These are phyloP conservation scores for Lenwebbia sp. DNA, from an alignment of 345 rosid genomes.

Conservation along the genomic window DNA sequence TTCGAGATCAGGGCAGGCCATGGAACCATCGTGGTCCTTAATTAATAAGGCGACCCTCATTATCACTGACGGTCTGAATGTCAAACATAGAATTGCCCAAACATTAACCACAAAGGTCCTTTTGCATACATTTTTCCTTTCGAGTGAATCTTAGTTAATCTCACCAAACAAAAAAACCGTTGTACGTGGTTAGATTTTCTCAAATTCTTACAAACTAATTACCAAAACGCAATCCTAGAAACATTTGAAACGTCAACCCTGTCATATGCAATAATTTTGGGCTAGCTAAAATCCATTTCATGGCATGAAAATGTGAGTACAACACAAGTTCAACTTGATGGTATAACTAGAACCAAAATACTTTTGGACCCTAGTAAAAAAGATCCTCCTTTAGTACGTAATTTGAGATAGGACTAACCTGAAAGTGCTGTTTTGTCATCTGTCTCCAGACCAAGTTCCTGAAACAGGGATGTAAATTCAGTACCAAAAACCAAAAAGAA, in stretches of 20 bases:
- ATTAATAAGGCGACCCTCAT: neutral
- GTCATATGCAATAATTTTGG: neutral
- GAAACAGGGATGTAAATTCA: conserved; percentile 12
- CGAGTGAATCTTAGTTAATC: neutral
- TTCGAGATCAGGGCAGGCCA: neutral
- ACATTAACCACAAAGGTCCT: neutral
- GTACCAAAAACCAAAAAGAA: neutral
- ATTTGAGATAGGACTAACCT: conserved; percentile 30
- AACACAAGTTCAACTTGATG: neutral
- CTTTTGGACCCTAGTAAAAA: neutral
- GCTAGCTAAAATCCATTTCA: neutral
- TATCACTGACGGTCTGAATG: neutral
- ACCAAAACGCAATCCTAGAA: neutral
- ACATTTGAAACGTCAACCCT: neutral
- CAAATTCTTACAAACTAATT: neutral
- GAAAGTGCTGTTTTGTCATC: conserved; percentile 99
- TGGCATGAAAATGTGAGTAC: neutral
- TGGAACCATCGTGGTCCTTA: neutral
- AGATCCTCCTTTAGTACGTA: neutral
- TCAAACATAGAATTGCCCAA: neutral
- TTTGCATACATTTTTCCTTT: neutral
- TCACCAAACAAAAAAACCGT: neutral
- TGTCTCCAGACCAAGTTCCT: conserved; percentile 98
- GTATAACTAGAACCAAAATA: neutral
- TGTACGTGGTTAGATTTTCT: neutral